Percentiles rank a stretch among this genome's conserved stretches.
Evolutionary conservation across 352 stramenopile genomes (phyloP).

Genomic region (Stramenopiles sp.): DNA sequence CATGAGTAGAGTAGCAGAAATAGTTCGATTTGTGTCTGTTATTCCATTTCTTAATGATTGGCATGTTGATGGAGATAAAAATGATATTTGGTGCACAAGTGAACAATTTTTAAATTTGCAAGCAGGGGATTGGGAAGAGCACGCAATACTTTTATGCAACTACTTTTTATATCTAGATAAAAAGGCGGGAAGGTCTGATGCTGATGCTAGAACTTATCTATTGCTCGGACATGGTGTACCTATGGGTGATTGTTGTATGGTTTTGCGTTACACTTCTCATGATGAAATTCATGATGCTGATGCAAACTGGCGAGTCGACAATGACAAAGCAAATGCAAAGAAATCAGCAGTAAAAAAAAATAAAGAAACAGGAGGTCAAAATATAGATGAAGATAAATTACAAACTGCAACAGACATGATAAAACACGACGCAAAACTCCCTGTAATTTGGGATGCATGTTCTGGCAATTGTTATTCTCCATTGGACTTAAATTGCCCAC

Average conservation of each 20-base stretch:
- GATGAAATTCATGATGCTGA: too few species aligned
- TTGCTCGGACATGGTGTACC: slow-evolving; percentile 35
- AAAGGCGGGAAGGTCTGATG: slow-evolving; percentile 11
- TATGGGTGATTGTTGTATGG: slow-evolving; percentile 44
- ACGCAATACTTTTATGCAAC: slow-evolving; percentile 53
- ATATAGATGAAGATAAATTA: too few species aligned
- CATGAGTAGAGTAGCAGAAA: slow-evolving; percentile 6
- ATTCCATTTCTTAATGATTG: slow-evolving; percentile 56
- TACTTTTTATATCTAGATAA: slow-evolving; percentile 44
- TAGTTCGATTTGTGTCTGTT: slow-evolving; percentile 48
- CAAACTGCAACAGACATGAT: too few species aligned
- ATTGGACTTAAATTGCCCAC: slow-evolving; percentile 31
- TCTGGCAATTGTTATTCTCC: slow-evolving; percentile 31
- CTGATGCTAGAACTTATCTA: slow-evolving; percentile 24
- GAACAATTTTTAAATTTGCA: slow-evolving; percentile 51
- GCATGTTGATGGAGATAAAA: slow-evolving; percentile 31
- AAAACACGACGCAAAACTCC: slow-evolving; percentile 18
- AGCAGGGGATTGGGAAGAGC: slow-evolving; percentile 44
- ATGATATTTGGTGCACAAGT: slow-evolving; percentile 43
- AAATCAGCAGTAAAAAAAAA: too few species aligned
- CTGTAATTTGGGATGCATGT: slow-evolving; percentile 45
- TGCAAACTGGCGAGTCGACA: too few species aligned
- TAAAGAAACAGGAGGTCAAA: too few species aligned
- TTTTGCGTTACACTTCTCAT: slow-evolving; percentile 20
- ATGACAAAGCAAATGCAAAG: too few species aligned